Base-by-base conservation (phyloP, 2,329 filamentous ascomycete species). In the Pyricularia sp. region DNA sequence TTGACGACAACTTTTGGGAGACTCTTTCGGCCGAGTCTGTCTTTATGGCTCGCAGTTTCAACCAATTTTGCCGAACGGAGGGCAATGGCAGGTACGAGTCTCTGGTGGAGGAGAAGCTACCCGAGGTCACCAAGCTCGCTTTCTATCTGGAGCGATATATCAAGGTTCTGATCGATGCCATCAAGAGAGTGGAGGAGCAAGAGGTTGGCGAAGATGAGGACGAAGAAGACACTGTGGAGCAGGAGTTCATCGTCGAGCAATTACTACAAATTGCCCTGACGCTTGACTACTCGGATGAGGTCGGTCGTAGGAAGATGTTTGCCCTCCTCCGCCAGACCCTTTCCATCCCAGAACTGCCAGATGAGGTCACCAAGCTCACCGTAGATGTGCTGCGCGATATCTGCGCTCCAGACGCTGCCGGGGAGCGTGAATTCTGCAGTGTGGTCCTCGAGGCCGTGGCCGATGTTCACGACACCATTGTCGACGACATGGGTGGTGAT, bases 231-330 rank as follows among this genome's bases (percentile, higher is more conserved):
- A 89, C 89, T 0, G 88, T 92, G 7, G 92, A 97, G 73, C 88
- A 93, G 70, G 93, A 97, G 75, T 99, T 99, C 70, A 90, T 97
- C 67, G 90, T 97, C 53, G 93, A 97, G 74, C 96, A 99, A 73
- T 81, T 99, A 65, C 85, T 99, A 44, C 89, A 97, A 70, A 96
- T 99, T 72, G 90, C 91, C 5, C 82, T 93, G 66, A 96, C 91
- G 1, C 84, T 97, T 63, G 94, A 99, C 76, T 99, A 97, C 75
- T 93, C 91, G n/a, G 94, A 99, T 72, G 94, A 97, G 75, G 90
- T 96, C 68, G 94, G 94, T 62, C 86, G 94, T 68, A 84, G 93
- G 66, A 96, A 96, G 78, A 97, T 99, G 92, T 97, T 96, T 74
- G 87, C 90, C 22, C 82, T 97, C 40, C 84, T 97, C 66, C 85